Evolutionary conservation across 306 rosid species (phyloP).

Genomic region (Gleditsia sinensis): DNA sequence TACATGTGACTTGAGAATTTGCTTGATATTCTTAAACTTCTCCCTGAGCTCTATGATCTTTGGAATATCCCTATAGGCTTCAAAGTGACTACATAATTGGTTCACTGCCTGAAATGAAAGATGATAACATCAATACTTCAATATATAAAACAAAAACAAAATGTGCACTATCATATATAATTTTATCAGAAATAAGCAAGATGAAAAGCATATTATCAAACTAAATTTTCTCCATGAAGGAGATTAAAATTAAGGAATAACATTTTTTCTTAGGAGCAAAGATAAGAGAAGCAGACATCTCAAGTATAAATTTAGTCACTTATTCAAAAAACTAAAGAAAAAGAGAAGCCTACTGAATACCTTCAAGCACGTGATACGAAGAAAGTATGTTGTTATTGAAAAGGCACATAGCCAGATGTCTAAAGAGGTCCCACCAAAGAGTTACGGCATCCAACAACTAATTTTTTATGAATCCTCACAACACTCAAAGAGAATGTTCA

Average conservation of each 20-base stretch:
- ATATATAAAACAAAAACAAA: constrained; percentile 22
- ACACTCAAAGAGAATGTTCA: background rate
- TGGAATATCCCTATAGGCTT: constrained; percentile 94
- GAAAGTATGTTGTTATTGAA: background rate
- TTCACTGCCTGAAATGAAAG: constrained; percentile 86
- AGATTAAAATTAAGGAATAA: constrained; percentile 13
- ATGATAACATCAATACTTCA: constrained; percentile 29
- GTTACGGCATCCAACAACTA: background rate
- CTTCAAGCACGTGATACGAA: background rate
- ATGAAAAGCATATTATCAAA: background rate
- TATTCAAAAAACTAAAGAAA: constrained; percentile 7
- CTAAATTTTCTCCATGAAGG: background rate
- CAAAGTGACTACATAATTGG: constrained; percentile 96
- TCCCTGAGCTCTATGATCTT: constrained; percentile 97
- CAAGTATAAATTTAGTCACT: background rate
- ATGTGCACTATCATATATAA: background rate
- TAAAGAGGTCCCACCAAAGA: background rate
- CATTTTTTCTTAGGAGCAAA: constrained; percentile 15
- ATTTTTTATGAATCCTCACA: background rate
- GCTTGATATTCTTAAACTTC: constrained; percentile 97
- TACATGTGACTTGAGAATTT: constrained; percentile 96
- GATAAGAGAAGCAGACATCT: constrained; percentile 17
- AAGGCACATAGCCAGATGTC: background rate
- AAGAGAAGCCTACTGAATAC: background rate
- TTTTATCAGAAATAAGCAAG: constrained; percentile 26